Evolutionary conservation across 495 filamentous ascomycete genomes (phyloP), one percentile per base, ranked within the genome.

Genomic region (Saxophila tyrrhenica): DNA sequence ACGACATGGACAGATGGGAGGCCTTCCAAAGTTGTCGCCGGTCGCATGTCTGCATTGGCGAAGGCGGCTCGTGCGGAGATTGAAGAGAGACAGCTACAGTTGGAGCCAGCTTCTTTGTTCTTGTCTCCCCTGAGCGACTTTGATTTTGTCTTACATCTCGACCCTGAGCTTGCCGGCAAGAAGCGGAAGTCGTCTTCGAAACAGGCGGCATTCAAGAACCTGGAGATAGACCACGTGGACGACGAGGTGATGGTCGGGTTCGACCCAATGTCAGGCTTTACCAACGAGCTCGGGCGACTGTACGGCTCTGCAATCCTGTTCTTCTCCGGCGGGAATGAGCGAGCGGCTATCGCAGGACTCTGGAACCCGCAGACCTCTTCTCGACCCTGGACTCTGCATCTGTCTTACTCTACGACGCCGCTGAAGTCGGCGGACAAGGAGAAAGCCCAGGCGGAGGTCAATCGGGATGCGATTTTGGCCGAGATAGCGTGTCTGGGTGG

Each of bases 11-110:
- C 91, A 0, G 79, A 84, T 32, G 73, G 75, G 17, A 73, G 70
- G 57, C 89, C 89, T 0, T 73, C 81, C 3, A 92, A 86, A 63
- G 86, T 97, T 21, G 82, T 89, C 10, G 94, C 91, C 3, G 75
- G 83, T 35, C 79, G 91, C 15, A 87, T 97, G 76, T 87, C 86
- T 0, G 76, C 77, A 2, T 71, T 98, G 7, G 89, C 92, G 0
- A 80, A 80, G 58, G 82, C 83, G 16, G 87, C 86, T 2, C 77
- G 76, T 53, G 76, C 74, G 43, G 59, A 81, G 1, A 66, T 87
- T 2, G 78, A 78, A 44, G 76, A 79, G 19, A 64, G 83, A 45
- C 76, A 72, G 8, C 50, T 76, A 2, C 67, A 73, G n/a, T 66
- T 88, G 20, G 76, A 86, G 52, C 63, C 69, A 5, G 70, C 75